Conservation (phyloP, 2,329 filamentous ascomycete species). For the Penicillium sp. region DNA sequence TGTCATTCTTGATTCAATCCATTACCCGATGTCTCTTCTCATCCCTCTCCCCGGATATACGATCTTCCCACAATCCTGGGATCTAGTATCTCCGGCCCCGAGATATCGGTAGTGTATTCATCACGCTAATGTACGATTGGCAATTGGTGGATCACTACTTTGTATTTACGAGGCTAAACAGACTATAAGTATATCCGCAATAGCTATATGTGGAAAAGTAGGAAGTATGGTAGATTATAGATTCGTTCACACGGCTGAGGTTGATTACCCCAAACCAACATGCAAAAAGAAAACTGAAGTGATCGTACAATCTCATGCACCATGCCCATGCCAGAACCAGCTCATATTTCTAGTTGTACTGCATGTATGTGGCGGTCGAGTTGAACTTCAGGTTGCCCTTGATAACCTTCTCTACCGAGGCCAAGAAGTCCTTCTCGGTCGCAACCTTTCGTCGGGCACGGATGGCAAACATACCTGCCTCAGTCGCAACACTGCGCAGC, state of each 20-base stretch:
- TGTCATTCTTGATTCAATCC: not conserved
- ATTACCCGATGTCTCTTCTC: not conserved
- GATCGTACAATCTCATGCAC: slow-evolving; percentile 36
- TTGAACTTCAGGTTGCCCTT: slow-evolving; percentile 99
- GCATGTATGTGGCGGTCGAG: slow-evolving; percentile 95
- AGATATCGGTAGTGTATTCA: not conserved
- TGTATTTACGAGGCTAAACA: not conserved
- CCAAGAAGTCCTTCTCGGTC: slow-evolving; percentile 97
- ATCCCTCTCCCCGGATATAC: slow-evolving; percentile 5
- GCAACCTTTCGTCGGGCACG: slow-evolving; percentile 93
- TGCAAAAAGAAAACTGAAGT: slow-evolving; percentile 27
- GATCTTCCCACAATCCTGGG: not conserved
- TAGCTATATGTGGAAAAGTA: not conserved
- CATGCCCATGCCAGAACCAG: slow-evolving; percentile 27
- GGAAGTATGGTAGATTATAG: slow-evolving; percentile 19
- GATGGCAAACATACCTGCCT: slow-evolving; percentile 98
- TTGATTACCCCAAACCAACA: slow-evolving; percentile 3
- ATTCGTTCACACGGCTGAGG: slow-evolving; percentile 14
- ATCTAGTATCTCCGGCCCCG: not conserved
- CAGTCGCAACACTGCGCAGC: slow-evolving; percentile 91
- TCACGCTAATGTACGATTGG: not conserved
- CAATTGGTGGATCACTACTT: not conserved
- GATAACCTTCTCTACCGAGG: slow-evolving; percentile 98
- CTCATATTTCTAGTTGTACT: slow-evolving; percentile 77
- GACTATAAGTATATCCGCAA: not conserved